These are phyloP conservation scores for Mycosarcoma maydis DNA, from an alignment of 1,284 basidiomycete genomes.

Conservation along the genomic window DNA sequence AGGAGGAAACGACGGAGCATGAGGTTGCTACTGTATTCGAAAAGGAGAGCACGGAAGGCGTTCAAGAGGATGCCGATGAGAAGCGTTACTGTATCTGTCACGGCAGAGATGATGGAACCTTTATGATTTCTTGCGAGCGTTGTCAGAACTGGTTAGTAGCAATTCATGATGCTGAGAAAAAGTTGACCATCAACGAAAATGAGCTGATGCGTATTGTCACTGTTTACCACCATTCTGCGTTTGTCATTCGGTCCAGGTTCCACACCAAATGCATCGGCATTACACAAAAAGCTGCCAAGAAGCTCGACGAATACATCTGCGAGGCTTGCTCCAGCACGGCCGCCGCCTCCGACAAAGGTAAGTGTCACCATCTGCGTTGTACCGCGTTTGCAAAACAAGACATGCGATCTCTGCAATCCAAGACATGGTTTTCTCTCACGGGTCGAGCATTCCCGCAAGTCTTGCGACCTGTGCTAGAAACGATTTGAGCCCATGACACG, in stretches of 20 bases:
- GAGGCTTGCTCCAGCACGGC: constrained; percentile 33
- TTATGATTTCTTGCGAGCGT: constrained; percentile 62
- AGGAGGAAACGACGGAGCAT: constrained; percentile 5
- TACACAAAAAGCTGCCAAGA: constrained; percentile 54
- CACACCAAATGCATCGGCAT: constrained; percentile 62
- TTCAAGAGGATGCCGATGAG: constrained; percentile 38
- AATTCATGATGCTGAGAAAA: background rate
- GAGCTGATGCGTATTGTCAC: too few species aligned
- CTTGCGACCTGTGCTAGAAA: constrained; percentile 5
- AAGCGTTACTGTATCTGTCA: constrained; percentile 61
- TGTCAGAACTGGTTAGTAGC: constrained; percentile 63
- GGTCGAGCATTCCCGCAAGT: background rate
- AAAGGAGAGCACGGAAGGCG: constrained; percentile 17
- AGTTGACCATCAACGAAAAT: too few species aligned
- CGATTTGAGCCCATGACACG: background rate
- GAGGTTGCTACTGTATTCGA: constrained; percentile 29
- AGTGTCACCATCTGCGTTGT: constrained; percentile 17
- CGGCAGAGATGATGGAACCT: constrained; percentile 59
- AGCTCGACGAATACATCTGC: constrained; percentile 59
- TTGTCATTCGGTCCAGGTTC: constrained; percentile 38
- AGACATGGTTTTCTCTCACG: background rate
- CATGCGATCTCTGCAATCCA: constrained; percentile 3
- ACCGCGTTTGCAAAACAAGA: background rate
- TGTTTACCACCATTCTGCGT: too few species aligned
- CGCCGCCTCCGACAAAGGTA: constrained; percentile 21